A percentile compares a stretch with the other conserved stretches of the same genome.
Conservation (phyloP, 495 filamentous ascomycete species). For the Parachaetomium inaequale region DNA sequence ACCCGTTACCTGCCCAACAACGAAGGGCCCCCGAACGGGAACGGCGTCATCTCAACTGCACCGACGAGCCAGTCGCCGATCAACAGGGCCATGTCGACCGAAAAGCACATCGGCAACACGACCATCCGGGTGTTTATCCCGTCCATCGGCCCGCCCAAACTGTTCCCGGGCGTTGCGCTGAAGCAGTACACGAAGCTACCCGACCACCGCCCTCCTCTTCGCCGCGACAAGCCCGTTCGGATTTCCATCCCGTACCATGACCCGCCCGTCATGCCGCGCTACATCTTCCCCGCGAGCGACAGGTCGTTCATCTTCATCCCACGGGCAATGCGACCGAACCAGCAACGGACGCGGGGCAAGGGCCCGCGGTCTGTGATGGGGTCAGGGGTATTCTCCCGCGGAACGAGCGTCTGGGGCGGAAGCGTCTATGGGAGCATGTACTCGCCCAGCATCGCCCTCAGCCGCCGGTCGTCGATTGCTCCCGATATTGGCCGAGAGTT, state of each 20-base stretch:
- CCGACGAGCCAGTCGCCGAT: conserved; percentile 40
- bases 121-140: conserved; percentile 74
- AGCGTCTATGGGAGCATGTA: conserved; percentile 79
- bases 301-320: conserved; percentile 99
- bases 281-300: conserved; percentile 85
- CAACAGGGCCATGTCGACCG: conserved; percentile 59
- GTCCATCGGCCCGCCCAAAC: conserved; percentile 64
- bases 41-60: conserved; percentile 45
- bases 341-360: conserved; percentile 72
- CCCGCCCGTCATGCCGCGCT: conserved; percentile 58
- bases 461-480: conserved; percentile 84
- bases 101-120: conserved; percentile 67
- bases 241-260: conserved; percentile 76
- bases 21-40: conserved; percentile 45
- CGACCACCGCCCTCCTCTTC: conserved; percentile 88
- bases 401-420: conserved; percentile 67
- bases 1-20: conserved; percentile 35
- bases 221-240: conserved; percentile 93
- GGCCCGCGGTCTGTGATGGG: conserved; percentile 59
- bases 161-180: conserved; percentile 68
- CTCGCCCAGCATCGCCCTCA: conserved; percentile 86
- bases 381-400: conserved; percentile 63
- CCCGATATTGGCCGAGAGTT: conserved; percentile 68
- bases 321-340: conserved; percentile 85
- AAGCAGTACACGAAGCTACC: conserved; percentile 89